Conservation (phyloP, 2,329 filamentous ascomycete species). For the Niveomyces coronatus region DNA sequence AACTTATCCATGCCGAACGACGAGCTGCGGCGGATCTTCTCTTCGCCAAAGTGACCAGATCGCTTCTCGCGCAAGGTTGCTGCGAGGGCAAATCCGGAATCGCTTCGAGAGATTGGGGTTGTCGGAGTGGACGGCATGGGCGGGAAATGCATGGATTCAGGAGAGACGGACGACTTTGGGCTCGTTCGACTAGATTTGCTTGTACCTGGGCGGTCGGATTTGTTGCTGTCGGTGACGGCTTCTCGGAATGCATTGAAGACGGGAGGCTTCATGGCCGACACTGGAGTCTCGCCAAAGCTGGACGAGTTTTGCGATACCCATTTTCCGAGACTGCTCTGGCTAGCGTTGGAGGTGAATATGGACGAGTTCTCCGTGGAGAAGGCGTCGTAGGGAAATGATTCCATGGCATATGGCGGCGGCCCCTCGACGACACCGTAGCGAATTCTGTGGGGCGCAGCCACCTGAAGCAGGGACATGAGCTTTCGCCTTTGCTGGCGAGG, state of each 20-base stretch:
- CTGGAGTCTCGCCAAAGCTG: conserved; percentile 61
- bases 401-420: conserved; percentile 83
- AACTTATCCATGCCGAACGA: conserved; percentile 75
- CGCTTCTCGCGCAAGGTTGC: conserved; percentile 86
- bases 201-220: conserved; percentile 68
- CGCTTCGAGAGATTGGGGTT: conserved; percentile 76
- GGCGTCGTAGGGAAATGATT: conserved; percentile 82
- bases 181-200: conserved; percentile 54
- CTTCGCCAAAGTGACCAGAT: conserved; percentile 80
- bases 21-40: conserved; percentile 76
- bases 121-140: conserved; percentile 62
- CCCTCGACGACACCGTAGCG: conserved; percentile 80
- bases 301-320: conserved; percentile 86
- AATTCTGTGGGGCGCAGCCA: conserved; percentile 81
- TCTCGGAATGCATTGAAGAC: conserved; percentile 89
- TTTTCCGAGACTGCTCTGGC: conserved; percentile 65
- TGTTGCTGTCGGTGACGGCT: conserved; percentile 55
- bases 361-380: conserved; percentile 80
- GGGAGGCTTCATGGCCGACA: conserved; percentile 43
- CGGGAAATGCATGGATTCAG: conserved; percentile 68
- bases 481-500: conserved; percentile 87
- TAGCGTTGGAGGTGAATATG: conserved; percentile 64
- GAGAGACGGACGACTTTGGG: conserved; percentile 58
- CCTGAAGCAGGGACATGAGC: conserved; percentile 74
- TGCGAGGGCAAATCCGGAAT: conserved; percentile 82